These are phyloP conservation scores for Trametes hirsuta DNA, from an alignment of 1,284 basidiomycete species.

Conservation along the genomic window DNA sequence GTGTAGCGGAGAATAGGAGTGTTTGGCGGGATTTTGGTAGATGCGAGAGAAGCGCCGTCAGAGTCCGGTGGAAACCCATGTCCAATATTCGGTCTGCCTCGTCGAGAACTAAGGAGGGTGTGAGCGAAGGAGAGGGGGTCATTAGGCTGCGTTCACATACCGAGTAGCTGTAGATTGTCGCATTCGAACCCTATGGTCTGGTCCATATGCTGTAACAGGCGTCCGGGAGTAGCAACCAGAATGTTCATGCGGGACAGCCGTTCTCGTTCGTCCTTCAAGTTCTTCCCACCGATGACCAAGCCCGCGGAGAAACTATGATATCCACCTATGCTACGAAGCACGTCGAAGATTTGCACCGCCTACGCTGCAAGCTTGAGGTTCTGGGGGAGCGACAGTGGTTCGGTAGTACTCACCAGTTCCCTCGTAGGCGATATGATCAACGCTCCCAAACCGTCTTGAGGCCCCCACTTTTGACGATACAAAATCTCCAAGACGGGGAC, in stretches of 20 bases:
- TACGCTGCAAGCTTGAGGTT: constrained; percentile 30
- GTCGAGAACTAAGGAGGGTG: constrained; percentile 73
- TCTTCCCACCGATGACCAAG: constrained; percentile 96
- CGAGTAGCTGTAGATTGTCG: constrained; percentile 89
- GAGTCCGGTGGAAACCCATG: constrained; percentile 91
- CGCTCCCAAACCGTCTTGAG: constrained; percentile 86
- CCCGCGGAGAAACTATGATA: constrained; percentile 94
- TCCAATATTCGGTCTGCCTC: constrained; percentile 97
- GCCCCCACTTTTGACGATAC: constrained; percentile 78
- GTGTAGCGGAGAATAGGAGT: constrained; percentile 95
- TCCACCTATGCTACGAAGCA: constrained; percentile 89
- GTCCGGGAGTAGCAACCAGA: constrained; percentile 94
- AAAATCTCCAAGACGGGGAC: constrained; percentile 79
- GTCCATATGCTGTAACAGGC: constrained; percentile 97
- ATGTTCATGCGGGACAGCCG: constrained; percentile 95
- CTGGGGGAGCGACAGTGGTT: neutral
- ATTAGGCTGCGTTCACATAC: constrained; percentile 46
- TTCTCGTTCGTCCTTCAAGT: constrained; percentile 90
- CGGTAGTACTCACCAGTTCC: constrained; percentile 77
- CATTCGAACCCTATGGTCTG: constrained; percentile 96
- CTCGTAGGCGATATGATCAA: constrained; percentile 95
- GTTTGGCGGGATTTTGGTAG: constrained; percentile 89
- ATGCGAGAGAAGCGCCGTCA: constrained; percentile 90
- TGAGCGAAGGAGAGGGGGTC: neutral
- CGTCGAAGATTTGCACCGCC: constrained; percentile 98